These are phyloP conservation scores for Candida methanosorbosa DNA, from an alignment of 805 yeast species.

Conservation along the genomic window DNA sequence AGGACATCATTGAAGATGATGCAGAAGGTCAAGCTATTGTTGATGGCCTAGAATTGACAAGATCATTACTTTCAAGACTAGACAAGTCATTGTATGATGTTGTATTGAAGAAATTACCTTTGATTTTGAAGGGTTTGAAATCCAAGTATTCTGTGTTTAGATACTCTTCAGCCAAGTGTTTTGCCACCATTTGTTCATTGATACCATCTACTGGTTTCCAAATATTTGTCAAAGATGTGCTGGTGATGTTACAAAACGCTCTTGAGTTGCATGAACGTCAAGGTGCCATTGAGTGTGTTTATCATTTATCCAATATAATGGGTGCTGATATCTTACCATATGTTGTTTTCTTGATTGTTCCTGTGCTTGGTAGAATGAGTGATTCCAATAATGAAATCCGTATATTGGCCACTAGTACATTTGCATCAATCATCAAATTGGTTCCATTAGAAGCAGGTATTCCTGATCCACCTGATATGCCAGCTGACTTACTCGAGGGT, in stretches of 20 bases:
- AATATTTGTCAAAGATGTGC: conserved; percentile 61
- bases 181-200: conserved; percentile 68
- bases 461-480: conserved; percentile 90
- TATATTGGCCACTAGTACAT: conserved; percentile 85
- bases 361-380: conserved; percentile 96
- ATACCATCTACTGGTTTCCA: conserved; percentile 69
- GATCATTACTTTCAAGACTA: conserved; percentile 64
- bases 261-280: conserved; percentile 66
- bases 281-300: conserved; percentile 89
- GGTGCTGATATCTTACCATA: conserved; percentile 87
- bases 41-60: conserved; percentile 76
- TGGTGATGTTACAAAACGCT: conserved; percentile 78
- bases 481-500: conserved; percentile 72
- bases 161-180: conserved; percentile 82
- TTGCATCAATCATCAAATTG: conserved; percentile 89
- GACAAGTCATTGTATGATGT: conserved; percentile 38
- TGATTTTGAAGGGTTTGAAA: conserved; percentile 43
- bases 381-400: conserved; percentile 88
- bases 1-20: conserved; percentile 23
- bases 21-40: conserved; percentile 68
- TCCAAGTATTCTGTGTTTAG: conserved; percentile 78
- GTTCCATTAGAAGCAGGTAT: conserved; percentile 98
- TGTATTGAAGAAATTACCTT: conserved; percentile 44
- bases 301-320: conserved; percentile 79
- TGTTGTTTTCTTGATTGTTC: conserved; percentile 91